Evolutionary conservation across 2,329 filamentous ascomycete species (phyloP).

Genomic region (Xylaria arbuscula): DNA sequence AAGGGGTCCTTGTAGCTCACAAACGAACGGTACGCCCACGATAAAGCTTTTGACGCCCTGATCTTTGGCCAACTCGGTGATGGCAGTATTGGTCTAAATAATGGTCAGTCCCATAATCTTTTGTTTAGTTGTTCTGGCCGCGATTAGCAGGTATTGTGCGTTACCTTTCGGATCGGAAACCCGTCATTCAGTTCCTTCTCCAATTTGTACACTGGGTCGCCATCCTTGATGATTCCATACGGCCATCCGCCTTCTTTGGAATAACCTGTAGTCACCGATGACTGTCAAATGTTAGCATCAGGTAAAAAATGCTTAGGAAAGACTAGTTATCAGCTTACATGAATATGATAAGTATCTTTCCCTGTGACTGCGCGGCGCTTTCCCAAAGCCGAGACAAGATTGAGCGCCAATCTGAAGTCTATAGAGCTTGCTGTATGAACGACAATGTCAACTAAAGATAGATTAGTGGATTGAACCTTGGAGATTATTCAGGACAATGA

Average conservation of each 20-base stretch:
- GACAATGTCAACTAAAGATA: slow-evolving; percentile 51
- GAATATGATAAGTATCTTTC: slow-evolving; percentile 49
- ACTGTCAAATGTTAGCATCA: slow-evolving; percentile 36
- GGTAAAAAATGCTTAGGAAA: neutral
- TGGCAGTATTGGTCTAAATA: slow-evolving; percentile 45
- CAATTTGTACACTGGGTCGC: slow-evolving; percentile 46
- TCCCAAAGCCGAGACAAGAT: slow-evolving; percentile 52
- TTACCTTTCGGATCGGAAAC: slow-evolving; percentile 48
- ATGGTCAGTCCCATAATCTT: neutral
- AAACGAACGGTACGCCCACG: slow-evolving; percentile 46
- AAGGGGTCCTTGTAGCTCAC: slow-evolving; percentile 39
- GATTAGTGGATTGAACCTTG: slow-evolving; percentile 34
- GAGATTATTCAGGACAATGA: neutral
- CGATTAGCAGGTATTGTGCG: neutral
- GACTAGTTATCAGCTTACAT: slow-evolving; percentile 43
- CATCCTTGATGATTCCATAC: slow-evolving; percentile 48
- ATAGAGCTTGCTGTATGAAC: slow-evolving; percentile 52
- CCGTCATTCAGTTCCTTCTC: slow-evolving; percentile 47
- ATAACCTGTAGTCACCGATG: slow-evolving; percentile 47
- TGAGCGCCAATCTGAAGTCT: slow-evolving; percentile 41
- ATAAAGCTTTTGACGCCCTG: slow-evolving; percentile 49
- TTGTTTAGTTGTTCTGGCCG: neutral
- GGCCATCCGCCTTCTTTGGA: slow-evolving; percentile 49
- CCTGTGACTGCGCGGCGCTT: slow-evolving; percentile 45
- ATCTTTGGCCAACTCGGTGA: slow-evolving; percentile 48